phyloP scores from a whole-genome alignment of 108 stramenopile species.

The Skeletonema menzelii region DNA sequence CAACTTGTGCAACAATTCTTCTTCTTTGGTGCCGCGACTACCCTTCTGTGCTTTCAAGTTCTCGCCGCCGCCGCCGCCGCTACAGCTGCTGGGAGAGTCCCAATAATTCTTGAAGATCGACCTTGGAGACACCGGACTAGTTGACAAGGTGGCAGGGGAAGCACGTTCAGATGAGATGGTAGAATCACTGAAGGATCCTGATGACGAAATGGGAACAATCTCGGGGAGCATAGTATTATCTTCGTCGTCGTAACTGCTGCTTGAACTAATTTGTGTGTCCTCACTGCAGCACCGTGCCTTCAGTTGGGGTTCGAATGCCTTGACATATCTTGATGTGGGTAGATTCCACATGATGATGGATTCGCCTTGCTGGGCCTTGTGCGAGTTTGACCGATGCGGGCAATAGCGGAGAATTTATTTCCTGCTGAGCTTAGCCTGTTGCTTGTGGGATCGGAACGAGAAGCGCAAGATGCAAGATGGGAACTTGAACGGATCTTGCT shows the following conservation, averaged over 20 bases:
- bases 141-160: not conserved
- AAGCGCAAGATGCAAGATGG: not conserved
- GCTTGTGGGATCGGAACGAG: not conserved
- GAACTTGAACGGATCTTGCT: no score
- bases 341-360: slow-evolving; percentile 3
- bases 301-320: not conserved
- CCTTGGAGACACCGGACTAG: slow-evolving; percentile 4
- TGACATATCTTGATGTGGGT: not conserved
- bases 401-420: not conserved
- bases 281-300: not conserved
- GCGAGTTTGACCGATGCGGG: no score
- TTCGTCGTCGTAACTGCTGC: not conserved
- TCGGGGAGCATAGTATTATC: not conserved
- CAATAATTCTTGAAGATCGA: slow-evolving; percentile 37
- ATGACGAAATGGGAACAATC: not conserved
- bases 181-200: not conserved
- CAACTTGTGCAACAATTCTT: slow-evolving; percentile 16
- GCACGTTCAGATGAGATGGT: not conserved
- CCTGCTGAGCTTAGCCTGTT: no score
- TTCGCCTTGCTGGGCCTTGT: no score
- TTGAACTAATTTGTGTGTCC: not conserved
- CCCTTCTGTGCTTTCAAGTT: not conserved
- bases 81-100: slow-evolving; percentile 2
- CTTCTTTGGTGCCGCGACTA: not conserved
- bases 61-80: not conserved